Evolutionary conservation across 306 rosid species (phyloP), one percentile per base, ranked within the genome.

Genomic region (Prunus persica): DNA sequence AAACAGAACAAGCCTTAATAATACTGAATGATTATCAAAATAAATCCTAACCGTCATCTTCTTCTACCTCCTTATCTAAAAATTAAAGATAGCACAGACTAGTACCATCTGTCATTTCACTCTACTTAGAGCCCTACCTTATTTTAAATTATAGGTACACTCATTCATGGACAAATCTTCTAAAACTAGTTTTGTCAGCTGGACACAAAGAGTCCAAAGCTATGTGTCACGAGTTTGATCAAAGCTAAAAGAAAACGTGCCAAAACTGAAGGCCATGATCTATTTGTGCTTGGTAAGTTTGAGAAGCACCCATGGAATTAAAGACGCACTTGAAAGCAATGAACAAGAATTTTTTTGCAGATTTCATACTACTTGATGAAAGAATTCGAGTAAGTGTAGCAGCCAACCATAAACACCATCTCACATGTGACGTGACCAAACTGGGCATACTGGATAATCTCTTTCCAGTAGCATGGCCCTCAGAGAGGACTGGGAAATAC

Each of bases 81-180:
- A 8, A 46, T 55, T 63, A n/a, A 13, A 69, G 61, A 47, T 52
- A 73, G 77, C 71, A 32, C 8, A 49, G 49, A 77, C 60, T 58
- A 67, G 62, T n/a, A 41, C 67, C 74, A 49, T 18, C 49, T 34
- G 41, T 18, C 43, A 56, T 34, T 66, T 43, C 62, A 52, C 16
- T 54, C 51, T 49, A 13, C 38, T 55, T 19, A 68, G 45, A 77
- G 65, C n/a, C 20, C 61, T 66, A 73, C 56, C 68, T 50, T 70
- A 58, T 67, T 45, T 61, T 65, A 70, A 56, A 45, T 32, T 25
- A 27, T 54, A 24, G 60, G 46, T 54, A 66, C 64, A 79, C n/a
- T 57, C 66, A 63, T 75, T 47, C 69, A 32, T 12, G 46, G 45
- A 65, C 45, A 34, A 11, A 7, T 81, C 20, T 47, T 52, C 64